Evolutionary conservation across 805 yeast genomes (phyloP).

Genomic region (Cyberlindnera nakhonratchasimensis): DNA sequence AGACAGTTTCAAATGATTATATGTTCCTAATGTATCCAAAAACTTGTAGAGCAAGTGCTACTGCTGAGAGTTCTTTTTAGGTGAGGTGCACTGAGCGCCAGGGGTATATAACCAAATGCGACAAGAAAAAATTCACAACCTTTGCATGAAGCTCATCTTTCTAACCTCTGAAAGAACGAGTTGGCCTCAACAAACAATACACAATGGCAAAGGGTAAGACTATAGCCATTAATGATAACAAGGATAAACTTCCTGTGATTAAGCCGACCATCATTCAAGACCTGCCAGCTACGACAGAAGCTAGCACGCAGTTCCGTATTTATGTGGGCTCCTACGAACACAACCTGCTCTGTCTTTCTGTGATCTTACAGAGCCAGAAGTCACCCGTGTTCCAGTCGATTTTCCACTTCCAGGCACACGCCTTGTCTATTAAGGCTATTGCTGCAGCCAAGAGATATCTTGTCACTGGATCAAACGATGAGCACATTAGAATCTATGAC

Average conservation of each 20-base stretch:
- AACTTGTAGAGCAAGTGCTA: neutral
- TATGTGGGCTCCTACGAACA: constrained; percentile 97
- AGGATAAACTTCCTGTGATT: constrained; percentile 16
- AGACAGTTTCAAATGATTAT: too few relatives aligned
- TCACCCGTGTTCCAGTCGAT: constrained; percentile 82
- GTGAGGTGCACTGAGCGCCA: constrained; percentile 1
- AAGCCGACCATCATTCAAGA: constrained; percentile 27
- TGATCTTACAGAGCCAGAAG: constrained; percentile 49
- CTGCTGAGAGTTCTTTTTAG: too few relatives aligned
- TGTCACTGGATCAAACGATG: constrained; percentile 94
- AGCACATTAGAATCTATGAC: constrained; percentile 91
- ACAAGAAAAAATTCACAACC: neutral
- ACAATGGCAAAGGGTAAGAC: constrained; percentile 15
- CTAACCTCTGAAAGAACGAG: neutral
- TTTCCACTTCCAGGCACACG: constrained; percentile 94
- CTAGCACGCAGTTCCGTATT: constrained; percentile 56
- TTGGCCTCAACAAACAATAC: neutral
- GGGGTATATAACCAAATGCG: neutral
- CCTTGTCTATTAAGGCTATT: constrained; percentile 80
- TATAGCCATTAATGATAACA: constrained; percentile 8
- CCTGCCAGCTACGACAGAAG: neutral
- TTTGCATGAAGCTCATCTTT: constrained; percentile 3
- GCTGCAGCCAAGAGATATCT: constrained; percentile 81
- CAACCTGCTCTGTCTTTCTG: constrained; percentile 77
- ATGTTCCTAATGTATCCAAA: too few relatives aligned